Evolutionary conservation across 1,284 basidiomycete genomes (phyloP).

Genomic region (Sanghuangporus weigelae): DNA sequence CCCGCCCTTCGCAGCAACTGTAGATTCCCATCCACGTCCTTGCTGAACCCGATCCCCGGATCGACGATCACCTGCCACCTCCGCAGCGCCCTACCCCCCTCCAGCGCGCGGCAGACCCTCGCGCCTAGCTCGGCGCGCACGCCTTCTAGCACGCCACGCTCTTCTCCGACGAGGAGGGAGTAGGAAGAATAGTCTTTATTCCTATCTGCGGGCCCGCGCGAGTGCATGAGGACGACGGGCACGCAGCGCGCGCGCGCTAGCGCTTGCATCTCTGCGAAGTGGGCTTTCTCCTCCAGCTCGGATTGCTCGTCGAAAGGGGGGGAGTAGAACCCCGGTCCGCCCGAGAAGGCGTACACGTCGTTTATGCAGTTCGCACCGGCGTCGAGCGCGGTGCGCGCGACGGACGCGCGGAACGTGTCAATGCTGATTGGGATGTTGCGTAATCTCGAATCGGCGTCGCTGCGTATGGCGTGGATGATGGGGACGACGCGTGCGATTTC

Average conservation of each 20-base stretch:
- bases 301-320: slow-evolving; percentile 13
- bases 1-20: slow-evolving; percentile 55
- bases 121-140: slow-evolving; percentile 71
- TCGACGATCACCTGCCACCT: slow-evolving; percentile 91
- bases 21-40: slow-evolving; percentile 75
- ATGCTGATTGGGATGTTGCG: slow-evolving; percentile 67
- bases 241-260: slow-evolving; percentile 58
- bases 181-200: slow-evolving; percentile 59
- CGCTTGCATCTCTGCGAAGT: slow-evolving; percentile 57
- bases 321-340: slow-evolving; percentile 46
- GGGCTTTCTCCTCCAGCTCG: not conserved
- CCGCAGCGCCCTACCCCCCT: slow-evolving; percentile 62
- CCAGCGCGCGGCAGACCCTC: slow-evolving; percentile 67
- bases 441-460: slow-evolving; percentile 19
- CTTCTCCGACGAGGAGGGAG: slow-evolving; percentile 36
- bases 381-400: slow-evolving; percentile 71
- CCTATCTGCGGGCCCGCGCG: slow-evolving; percentile 71
- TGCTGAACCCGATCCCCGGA: slow-evolving; percentile 95
- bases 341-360: slow-evolving; percentile 84
- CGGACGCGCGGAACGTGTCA: slow-evolving; percentile 87
- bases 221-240: slow-evolving; percentile 92
- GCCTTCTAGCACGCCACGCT: slow-evolving; percentile 58
- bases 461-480: slow-evolving; percentile 47
- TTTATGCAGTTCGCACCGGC: slow-evolving; percentile 95
- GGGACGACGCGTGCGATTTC: slow-evolving; percentile 77